Percentiles rank a stretch among this genome's conserved stretches.
Evolutionary conservation across 2,329 filamentous ascomycete species (phyloP).

Genomic region (Sarocladium kiliense): DNA sequence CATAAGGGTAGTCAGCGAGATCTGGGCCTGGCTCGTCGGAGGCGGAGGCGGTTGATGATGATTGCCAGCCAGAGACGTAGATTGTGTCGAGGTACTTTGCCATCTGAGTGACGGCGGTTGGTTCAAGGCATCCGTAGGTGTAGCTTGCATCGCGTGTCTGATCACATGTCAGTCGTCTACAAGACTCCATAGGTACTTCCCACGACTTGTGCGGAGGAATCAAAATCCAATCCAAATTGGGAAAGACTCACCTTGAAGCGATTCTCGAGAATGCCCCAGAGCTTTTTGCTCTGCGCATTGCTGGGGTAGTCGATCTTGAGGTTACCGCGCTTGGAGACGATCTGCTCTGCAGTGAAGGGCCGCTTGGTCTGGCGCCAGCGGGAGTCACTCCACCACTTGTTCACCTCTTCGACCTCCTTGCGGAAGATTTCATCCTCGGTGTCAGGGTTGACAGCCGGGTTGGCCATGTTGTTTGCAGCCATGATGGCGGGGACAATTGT

Average conservation of each 20-base stretch:
- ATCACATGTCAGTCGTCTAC: conserved; percentile 1
- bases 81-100: conserved; percentile 97
- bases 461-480: conserved; percentile 60
- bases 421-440: conserved; percentile 64
- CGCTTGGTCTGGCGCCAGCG: conserved; percentile 92
- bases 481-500: conserved; percentile 33
- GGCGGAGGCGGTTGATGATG: conserved; percentile 89
- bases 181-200: no score
- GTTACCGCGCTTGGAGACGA: conserved; percentile 90
- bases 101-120: conserved; percentile 99
- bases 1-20: conserved; percentile 94
- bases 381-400: conserved; percentile 90
- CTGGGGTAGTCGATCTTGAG: conserved; percentile 89
- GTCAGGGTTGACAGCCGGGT: conserved; percentile 49
- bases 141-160: conserved; percentile 81
- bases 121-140: conserved; percentile 96
- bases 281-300: conserved; percentile 85
- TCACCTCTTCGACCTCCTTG: conserved; percentile 79
- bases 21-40: conserved; percentile 96
- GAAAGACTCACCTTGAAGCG: conserved; percentile 68
- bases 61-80: conserved; percentile 99
- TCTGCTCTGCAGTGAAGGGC: conserved; percentile 93
- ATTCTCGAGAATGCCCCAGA: conserved; percentile 83
- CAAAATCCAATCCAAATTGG: background rate
- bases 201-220: no score